phyloP scores from a whole-genome alignment of 1,284 basidiomycete genomes.

The Cerioporus squamosus region DNA sequence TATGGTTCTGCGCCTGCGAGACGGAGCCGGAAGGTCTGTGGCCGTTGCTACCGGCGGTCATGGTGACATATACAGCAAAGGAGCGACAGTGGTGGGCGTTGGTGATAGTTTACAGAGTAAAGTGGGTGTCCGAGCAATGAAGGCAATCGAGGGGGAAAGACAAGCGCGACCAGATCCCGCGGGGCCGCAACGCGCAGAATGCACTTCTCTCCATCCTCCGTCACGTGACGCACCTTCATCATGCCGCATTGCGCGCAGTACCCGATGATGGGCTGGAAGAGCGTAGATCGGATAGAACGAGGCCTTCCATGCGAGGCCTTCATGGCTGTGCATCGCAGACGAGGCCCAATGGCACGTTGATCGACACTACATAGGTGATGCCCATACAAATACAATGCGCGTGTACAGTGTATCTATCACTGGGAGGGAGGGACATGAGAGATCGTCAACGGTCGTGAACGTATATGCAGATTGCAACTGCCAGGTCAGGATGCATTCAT shows the following conservation, averaged over 20 bases:
- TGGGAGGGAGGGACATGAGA: not conserved
- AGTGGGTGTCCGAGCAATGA: constrained; percentile 2
- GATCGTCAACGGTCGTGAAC: constrained; percentile 7
- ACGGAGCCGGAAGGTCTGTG: constrained; percentile 71
- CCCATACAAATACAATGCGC: constrained; percentile 1
- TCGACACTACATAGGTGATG: not conserved
- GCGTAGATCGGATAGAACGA: no score
- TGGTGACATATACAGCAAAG: constrained; percentile 46
- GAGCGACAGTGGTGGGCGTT: constrained; percentile 40
- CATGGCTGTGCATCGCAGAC: not conserved
- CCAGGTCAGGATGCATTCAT: constrained; percentile 36
- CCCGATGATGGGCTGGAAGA: no score
- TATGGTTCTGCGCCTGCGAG: constrained; percentile 67
- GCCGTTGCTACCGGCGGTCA: constrained; percentile 43
- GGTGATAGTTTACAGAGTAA: constrained; percentile 20
- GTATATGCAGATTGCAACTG: not conserved
- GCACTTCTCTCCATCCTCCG: not conserved
- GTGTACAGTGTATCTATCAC: not conserved
- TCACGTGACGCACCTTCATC: not conserved
- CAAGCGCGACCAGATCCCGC: not conserved
- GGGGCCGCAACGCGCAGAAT: not conserved
- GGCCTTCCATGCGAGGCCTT: no score
- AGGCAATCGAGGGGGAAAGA: constrained; percentile 4
- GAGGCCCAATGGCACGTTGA: not conserved
- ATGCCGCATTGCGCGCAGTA: not conserved